Evolutionary conservation across 164 flowering plant species (phyloP).

Genomic region (Aristolochia fimbriata): DNA sequence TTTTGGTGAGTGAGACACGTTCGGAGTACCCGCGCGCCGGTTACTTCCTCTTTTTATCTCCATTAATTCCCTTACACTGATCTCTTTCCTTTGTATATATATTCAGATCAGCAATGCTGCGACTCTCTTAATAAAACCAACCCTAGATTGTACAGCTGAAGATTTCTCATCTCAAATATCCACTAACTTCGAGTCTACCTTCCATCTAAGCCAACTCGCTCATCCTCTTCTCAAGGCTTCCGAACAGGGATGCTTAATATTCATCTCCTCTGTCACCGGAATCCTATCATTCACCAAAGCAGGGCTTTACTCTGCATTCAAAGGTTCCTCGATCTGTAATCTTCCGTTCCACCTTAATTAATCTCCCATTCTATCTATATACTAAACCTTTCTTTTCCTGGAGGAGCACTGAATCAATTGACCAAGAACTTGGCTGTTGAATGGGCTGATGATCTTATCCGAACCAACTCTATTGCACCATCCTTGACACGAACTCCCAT

Average conservation of each 20-base stretch:
- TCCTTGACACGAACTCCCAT: conserved; percentile 17
- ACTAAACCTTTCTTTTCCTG: too few relatives aligned
- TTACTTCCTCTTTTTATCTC: too few relatives aligned
- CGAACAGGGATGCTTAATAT: conserved; percentile 59
- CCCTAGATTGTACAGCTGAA: conserved; percentile 40
- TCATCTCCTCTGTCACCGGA: conserved; percentile 76
- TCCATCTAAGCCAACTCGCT: conserved; percentile 64
- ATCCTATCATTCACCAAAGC: conserved; percentile 15
- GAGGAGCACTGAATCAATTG: conserved; percentile 29
- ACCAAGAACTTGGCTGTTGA: conserved; percentile 26
- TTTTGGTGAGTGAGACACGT: too few relatives aligned
- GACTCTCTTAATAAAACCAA: conserved; percentile 39
- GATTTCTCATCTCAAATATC: conserved; percentile 39
- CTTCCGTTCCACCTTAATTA: too few relatives aligned
- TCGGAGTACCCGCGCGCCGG: too few relatives aligned
- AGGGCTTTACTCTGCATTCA: conserved; percentile 48
- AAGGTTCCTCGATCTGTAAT: conserved; percentile 28
- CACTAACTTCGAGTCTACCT: conserved; percentile 59
- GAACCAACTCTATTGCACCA: conserved; percentile 26
- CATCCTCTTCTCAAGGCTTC: conserved; percentile 66
- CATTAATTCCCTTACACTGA: background rate
- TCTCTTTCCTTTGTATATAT: background rate
- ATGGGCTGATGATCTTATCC: conserved; percentile 31
- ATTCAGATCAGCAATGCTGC: conserved; percentile 64
- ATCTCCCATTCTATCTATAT: too few relatives aligned